These are phyloP conservation scores for Chlorella ohadii DNA, from an alignment of 139 green algal species.

Conservation along the genomic window DNA sequence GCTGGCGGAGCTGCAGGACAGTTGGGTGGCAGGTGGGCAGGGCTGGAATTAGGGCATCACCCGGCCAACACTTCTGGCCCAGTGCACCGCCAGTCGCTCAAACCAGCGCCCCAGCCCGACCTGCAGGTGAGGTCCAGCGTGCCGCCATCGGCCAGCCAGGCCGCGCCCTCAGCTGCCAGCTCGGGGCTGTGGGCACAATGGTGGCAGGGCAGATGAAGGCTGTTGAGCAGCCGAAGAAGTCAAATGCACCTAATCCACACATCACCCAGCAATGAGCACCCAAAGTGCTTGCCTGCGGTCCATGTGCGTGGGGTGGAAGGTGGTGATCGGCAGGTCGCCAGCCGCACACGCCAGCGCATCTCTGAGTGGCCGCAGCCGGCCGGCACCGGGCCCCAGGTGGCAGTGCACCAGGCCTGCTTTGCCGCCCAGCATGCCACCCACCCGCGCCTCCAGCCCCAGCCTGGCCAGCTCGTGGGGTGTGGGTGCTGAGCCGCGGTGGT, in stretches of 20 bases:
- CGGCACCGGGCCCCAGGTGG: conserved; percentile 47
- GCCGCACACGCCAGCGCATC: conserved; percentile 22
- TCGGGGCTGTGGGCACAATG: neutral
- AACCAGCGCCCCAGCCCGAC: neutral
- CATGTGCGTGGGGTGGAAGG: conserved; percentile 55
- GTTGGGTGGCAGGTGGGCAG: neutral
- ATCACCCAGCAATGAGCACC: too few relatives aligned
- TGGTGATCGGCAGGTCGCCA: conserved; percentile 43
- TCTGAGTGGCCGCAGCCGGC: conserved; percentile 33
- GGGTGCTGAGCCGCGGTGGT: conserved; percentile 51
- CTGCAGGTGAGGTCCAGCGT: conserved; percentile 49
- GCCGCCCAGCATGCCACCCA: conserved; percentile 58
- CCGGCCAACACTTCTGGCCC: too few relatives aligned
- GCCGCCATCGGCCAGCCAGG: conserved; percentile 45
- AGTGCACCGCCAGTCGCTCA: too few relatives aligned
- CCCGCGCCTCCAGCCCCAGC: conserved; percentile 48
- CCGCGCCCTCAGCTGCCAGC: conserved; percentile 35
- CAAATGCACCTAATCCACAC: too few relatives aligned
- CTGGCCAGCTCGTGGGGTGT: conserved; percentile 30
- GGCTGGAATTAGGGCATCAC: too few relatives aligned
- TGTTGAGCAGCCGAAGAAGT: too few relatives aligned
- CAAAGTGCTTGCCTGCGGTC: conserved; percentile 13
- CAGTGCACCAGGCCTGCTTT: conserved; percentile 53
- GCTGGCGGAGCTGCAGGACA: neutral
- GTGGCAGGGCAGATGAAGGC: too few relatives aligned